Evolutionary conservation across 192 early-diverging fungal genomes (phyloP), one percentile per base, ranked within the genome.

Genomic region (Rhizophlyctis rosea): DNA sequence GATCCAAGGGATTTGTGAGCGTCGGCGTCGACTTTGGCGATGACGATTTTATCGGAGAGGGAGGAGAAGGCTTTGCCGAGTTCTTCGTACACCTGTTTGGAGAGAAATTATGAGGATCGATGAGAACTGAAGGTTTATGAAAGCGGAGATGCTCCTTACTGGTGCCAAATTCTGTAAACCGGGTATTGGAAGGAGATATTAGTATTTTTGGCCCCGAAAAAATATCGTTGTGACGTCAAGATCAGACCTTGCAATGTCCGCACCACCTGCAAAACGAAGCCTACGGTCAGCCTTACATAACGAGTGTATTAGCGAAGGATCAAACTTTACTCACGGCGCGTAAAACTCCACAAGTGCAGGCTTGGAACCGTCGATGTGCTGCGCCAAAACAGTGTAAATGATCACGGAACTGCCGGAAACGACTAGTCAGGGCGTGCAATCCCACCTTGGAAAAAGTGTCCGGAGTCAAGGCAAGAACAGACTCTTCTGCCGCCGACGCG

Each of bases 281-380:
- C 31, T n/a, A 50, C 27, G 47, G 7, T 23, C 18, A 9, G 21
- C 11, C 11, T 68, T 59, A 65, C 29, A 53, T 4, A 25, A 11
- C 25, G 7, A 16, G 47, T 9, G 14, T 18, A 54, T 4, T 13
- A 4, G 7, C 30, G 24, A 16, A 4, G 25, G 24, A 50, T n/a
- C 18, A n/a, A 24, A 25, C 3, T 33, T 62, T 23, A 68, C 65
- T 51, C 87, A 89, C 1, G 89, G 88, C 18, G 93, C 91, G 71
- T 88, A 93, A 72, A 96, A 94, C 70, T 94, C 86, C 21, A 96
- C 87, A 29, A 93, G 76, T 3, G 86, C 87, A 54, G 88, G 81
- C 69, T 85, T 86, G 51, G 75, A 79, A 25, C 90, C 91, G 61
- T 92, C 86, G 32, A 91, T 78, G 25, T 68, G 32, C 67, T 69